phyloP scores from a whole-genome alignment of 2,329 filamentous ascomycete species.

The Epichloe typhina region DNA sequence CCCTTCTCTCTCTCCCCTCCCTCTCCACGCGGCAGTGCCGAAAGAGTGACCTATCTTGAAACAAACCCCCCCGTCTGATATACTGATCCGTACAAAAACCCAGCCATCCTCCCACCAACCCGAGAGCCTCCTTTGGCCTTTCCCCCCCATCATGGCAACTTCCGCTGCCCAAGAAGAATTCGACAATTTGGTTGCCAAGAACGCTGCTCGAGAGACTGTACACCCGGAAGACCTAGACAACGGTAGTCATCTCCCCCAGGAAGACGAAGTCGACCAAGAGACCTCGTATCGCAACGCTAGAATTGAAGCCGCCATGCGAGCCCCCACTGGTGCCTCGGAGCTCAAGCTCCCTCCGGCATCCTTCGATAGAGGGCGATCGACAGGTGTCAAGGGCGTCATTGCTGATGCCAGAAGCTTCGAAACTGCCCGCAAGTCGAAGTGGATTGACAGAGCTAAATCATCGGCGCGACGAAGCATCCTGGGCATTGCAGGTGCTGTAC shows the following conservation, averaged over 20 bases:
- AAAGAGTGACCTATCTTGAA: not conserved
- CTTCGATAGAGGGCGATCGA: conserved; percentile 57
- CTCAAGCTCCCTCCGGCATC: conserved; percentile 48
- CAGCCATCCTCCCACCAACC: not conserved
- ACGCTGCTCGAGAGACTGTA: conserved; percentile 28
- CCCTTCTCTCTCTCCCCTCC: not conserved
- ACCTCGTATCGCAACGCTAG: conserved; percentile 37
- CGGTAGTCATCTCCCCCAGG: conserved; percentile 30
- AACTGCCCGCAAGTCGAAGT: conserved; percentile 45
- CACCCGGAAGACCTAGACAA: conserved; percentile 49
- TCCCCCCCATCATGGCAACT: conserved; percentile 36
- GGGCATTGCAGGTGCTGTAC: conserved; percentile 25
- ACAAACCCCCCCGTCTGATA: not conserved
- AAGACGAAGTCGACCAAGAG: conserved; percentile 44
- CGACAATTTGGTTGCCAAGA: conserved; percentile 46
- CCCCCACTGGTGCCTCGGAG: conserved; percentile 37
- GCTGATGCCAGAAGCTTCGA: conserved; percentile 70
- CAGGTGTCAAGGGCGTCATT: conserved; percentile 78
- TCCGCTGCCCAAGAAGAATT: conserved; percentile 56
- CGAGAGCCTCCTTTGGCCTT: not conserved
- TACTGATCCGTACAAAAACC: conserved; percentile 2
- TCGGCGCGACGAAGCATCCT: conserved; percentile 43
- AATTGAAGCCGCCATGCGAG: conserved; percentile 53
- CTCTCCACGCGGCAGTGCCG: conserved; percentile 4
- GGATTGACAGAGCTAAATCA: conserved; percentile 37